Evolutionary conservation across 2,329 filamentous ascomycete genomes (phyloP).

Genomic region (Colletotrichum sp.): DNA sequence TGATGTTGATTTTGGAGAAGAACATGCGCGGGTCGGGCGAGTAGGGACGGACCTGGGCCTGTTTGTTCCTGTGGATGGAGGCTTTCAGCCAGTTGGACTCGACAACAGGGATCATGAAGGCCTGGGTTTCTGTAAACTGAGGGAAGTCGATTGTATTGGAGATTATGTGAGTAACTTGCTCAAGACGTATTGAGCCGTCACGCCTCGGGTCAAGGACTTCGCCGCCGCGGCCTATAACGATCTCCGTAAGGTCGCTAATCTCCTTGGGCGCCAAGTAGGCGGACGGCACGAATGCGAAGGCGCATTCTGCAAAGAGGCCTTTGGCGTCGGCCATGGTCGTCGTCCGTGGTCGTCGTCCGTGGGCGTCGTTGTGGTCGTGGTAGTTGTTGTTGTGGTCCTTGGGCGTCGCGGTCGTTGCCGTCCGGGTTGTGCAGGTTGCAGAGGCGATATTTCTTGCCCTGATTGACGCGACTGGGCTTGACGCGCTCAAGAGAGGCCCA

Average conservation of each 20-base stretch:
- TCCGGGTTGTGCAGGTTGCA: neutral
- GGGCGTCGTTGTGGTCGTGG: neutral
- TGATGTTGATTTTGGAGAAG: conserved; percentile 83
- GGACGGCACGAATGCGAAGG: conserved; percentile 52
- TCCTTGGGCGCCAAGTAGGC: conserved; percentile 41
- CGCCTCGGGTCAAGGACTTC: conserved; percentile 50
- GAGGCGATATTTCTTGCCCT: conserved; percentile 2
- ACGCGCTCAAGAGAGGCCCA: neutral
- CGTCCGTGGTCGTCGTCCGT: neutral
- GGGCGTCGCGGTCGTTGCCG: neutral
- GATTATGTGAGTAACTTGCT: conserved; percentile 59
- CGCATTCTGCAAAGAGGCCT: conserved; percentile 46
- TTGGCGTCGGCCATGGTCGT: conserved; percentile 29
- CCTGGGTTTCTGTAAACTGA: conserved; percentile 77
- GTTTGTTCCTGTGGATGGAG: conserved; percentile 72
- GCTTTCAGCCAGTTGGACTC: conserved; percentile 80
- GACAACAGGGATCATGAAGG: conserved; percentile 83
- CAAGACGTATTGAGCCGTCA: conserved; percentile 53
- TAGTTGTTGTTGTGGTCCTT: neutral
- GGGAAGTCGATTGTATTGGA: conserved; percentile 88
- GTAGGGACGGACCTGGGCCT: conserved; percentile 80
- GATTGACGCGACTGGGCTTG: neutral
- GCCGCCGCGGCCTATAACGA: conserved; percentile 56
- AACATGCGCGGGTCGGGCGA: conserved; percentile 92
- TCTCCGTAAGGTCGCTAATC: conserved; percentile 47